phyloP scores from a whole-genome alignment of 768 basidiomycete genomes.

The Mycena pura region DNA sequence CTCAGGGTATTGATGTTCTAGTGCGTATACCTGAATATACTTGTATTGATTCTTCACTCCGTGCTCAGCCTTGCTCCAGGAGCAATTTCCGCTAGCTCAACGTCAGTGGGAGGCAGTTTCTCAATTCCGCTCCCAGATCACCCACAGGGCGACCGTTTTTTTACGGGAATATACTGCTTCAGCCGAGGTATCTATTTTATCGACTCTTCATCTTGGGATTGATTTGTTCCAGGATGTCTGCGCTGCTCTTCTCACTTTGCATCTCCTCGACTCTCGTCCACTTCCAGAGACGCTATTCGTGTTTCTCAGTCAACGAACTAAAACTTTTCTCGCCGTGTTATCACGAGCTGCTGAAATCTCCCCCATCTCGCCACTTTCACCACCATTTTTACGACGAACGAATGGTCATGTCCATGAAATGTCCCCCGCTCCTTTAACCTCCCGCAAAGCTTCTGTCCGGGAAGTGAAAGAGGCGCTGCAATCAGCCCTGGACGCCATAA shows the following conservation, averaged over 20 bases:
- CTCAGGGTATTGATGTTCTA: conserved; percentile 65
- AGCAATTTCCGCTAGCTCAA: conserved; percentile 87
- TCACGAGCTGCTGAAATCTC: conserved; percentile 38
- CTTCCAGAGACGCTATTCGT: conserved; percentile 73
- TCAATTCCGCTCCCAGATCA: conserved; percentile 87
- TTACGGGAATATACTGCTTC: conserved; percentile 67
- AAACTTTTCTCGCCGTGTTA: conserved; percentile 57
- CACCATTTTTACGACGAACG: conserved; percentile 23
- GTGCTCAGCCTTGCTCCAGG: conserved; percentile 47
- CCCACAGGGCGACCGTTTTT: conserved; percentile 85
- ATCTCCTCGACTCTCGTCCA: conserved; percentile 89
- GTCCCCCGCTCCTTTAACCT: conserved; percentile 23
- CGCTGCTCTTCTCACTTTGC: conserved; percentile 80
- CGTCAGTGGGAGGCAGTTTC: conserved; percentile 93
- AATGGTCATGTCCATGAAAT: conserved; percentile 45
- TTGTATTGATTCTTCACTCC: neutral
- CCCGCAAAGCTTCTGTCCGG: conserved; percentile 45
- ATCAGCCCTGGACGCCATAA: conserved; percentile 59
- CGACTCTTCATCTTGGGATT: neutral
- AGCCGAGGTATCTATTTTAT: conserved; percentile 50
- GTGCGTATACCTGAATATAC: conserved; percentile 52
- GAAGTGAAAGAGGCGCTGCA: conserved; percentile 63
- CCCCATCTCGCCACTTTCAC: conserved; percentile 16
- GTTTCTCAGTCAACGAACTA: conserved; percentile 74
- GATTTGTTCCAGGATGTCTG: conserved; percentile 63